These are phyloP conservation scores for Solanum bulbocastanum DNA, from an alignment of 257 asterid species.

Conservation along the genomic window DNA sequence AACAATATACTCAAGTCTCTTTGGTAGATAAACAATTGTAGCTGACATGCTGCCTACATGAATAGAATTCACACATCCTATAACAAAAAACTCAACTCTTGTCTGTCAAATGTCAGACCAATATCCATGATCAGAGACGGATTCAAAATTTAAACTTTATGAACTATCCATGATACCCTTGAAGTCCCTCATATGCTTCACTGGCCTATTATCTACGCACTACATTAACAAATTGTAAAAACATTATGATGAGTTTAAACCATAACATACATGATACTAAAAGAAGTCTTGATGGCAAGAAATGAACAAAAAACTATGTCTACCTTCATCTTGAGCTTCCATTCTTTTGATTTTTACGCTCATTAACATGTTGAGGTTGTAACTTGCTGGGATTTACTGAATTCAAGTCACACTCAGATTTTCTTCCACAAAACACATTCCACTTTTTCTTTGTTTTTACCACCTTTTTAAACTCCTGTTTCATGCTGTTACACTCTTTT, in stretches of 20 bases:
- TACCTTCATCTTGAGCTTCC: neutral
- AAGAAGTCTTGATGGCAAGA: neutral
- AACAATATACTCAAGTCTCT: neutral
- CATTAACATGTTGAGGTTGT: neutral
- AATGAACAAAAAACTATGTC: neutral
- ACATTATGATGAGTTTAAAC: neutral
- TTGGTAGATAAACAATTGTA: neutral
- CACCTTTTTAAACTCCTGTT: conserved; percentile 7
- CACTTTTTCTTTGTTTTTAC: conserved; percentile 4
- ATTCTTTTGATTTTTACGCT: neutral
- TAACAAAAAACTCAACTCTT: neutral
- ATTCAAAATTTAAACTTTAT: too few relatives aligned
- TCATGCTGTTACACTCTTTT: conserved; percentile 2
- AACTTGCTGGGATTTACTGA: neutral
- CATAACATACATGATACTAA: neutral
- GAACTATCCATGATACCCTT: neutral
- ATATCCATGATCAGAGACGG: neutral
- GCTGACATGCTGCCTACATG: neutral
- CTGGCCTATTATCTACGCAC: neutral
- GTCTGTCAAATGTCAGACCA: neutral
- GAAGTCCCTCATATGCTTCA: neutral
- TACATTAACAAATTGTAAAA: neutral
- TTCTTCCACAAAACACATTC: conserved; percentile 5
- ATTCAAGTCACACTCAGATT: neutral
- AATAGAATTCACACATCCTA: neutral